Evolutionary conservation across 805 yeast species (phyloP), one percentile per base, ranked within the genome.

Genomic region (Metschnikowia continentalis): DNA sequence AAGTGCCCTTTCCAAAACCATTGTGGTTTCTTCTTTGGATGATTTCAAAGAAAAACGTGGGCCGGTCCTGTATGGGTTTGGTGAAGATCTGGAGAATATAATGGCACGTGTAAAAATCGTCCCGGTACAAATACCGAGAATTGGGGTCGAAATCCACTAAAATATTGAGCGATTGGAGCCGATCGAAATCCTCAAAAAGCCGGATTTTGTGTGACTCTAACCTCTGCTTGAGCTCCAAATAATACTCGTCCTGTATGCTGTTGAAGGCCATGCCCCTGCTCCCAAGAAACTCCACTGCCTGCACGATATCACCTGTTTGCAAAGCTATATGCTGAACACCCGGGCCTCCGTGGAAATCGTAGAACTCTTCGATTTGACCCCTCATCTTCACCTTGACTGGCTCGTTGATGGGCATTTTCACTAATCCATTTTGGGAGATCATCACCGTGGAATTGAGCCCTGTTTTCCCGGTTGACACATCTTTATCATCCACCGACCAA

Each of bases 1-100:
- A 89, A 54, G 90, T 89, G 1, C 96, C 96, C 46, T 90, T 90
- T 1, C 96, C 96, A 67, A 89, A 89, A 0, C 96, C 96, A 53
- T 84, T 78, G 63, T 87, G 91, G 60, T 87, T 85, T 58, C 77
- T 74, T 53, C 96, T 77, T 67, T 89, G 94, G 54, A 89, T 89
- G 22, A 89, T 77, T 65, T 89, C 96, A 56, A 89, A 71, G 62
- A 89, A 89, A 42, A 88, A 74, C 0, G 96, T 88, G 30, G 96
- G 96, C 36, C 96, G 74, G 60, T 84, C 91, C 54, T 79, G 78
- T 15, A 87, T 62, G 0, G 95, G 92, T 57, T 83, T 81, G 17
- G 94, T 86, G 68, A 90, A 89, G 36, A 89, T 74, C 65, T 89
- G 96, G 48, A 90, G 71, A 19, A 89, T 74, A 61, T 89, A 89